Evolutionary conservation across 768 basidiomycete species (phyloP).

Genomic region (Pisolithus sp.): DNA sequence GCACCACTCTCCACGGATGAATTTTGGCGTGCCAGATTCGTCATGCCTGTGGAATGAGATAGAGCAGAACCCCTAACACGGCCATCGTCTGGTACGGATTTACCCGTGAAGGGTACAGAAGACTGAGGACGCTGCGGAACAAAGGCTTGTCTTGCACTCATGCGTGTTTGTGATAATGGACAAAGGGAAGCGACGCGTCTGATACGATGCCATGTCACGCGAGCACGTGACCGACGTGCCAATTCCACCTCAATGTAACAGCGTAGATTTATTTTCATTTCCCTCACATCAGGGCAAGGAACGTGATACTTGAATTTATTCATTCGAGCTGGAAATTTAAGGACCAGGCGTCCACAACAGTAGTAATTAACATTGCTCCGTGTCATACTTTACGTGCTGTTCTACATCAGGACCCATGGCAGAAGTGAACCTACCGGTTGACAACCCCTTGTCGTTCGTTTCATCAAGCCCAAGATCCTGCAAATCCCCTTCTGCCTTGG

Average conservation of each 20-base stretch:
- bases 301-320: too few relatives aligned
- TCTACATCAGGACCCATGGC: neutral
- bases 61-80: neutral
- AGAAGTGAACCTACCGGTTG: neutral
- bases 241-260: too few relatives aligned
- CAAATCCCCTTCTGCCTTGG: neutral
- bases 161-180: neutral
- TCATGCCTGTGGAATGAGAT: neutral
- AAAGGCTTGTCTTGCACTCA: conserved; percentile 25
- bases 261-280: too few relatives aligned
- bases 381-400: neutral
- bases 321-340: too few relatives aligned
- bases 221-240: neutral
- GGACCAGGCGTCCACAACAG: neutral
- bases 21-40: neutral
- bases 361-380: neutral
- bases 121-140: conserved; percentile 14
- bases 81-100: neutral
- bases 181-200: neutral
- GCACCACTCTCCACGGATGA: neutral
- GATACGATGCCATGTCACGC: neutral
- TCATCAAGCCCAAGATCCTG: neutral
- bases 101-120: neutral
- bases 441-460: neutral
- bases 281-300: too few relatives aligned